Percentiles rank a stretch among this genome's conserved stretches.
Evolutionary conservation across 2,329 filamentous ascomycete species (phyloP).

Genomic region (Hypoxylon rubiginosum): DNA sequence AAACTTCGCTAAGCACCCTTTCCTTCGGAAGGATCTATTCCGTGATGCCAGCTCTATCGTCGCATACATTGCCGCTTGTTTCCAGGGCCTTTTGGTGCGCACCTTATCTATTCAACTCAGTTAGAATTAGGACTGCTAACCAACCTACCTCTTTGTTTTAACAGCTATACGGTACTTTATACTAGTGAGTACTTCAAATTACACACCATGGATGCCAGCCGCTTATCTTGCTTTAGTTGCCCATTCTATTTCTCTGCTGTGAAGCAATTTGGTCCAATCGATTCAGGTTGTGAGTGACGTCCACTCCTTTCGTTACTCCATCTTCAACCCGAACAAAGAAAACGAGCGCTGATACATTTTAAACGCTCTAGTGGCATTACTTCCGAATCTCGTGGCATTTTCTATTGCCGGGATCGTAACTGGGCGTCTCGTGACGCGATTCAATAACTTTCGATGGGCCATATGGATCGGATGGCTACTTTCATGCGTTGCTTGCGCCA

Average conservation of each 20-base stretch:
- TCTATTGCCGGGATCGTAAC: conserved; percentile 51
- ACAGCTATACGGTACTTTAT: conserved; percentile 45
- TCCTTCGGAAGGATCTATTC: conserved; percentile 52
- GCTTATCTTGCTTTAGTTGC: conserved; percentile 26
- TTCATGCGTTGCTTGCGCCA: conserved; percentile 26
- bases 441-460: conserved; percentile 55
- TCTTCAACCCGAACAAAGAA: neutral
- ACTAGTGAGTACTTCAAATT: conserved; percentile 42
- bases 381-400: conserved; percentile 51
- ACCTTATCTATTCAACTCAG: neutral
- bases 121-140: neutral
- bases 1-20: conserved; percentile 50
- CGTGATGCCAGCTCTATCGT: conserved; percentile 47
- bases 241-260: conserved; percentile 57
- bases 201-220: neutral
- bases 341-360: neutral
- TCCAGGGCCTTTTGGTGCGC: conserved; percentile 54
- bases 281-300: conserved; percentile 46
- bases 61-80: conserved; percentile 50
- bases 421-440: conserved; percentile 47
- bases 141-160: neutral
- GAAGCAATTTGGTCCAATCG: conserved; percentile 50
- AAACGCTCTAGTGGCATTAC: conserved; percentile 46
- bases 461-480: conserved; percentile 56
- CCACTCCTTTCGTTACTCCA: neutral